Percentiles rank a stretch among this genome's conserved stretches.
Evolutionary conservation across 1,139 yeast genomes (phyloP).

Genomic region (Oligophagozyma castellii): DNA sequence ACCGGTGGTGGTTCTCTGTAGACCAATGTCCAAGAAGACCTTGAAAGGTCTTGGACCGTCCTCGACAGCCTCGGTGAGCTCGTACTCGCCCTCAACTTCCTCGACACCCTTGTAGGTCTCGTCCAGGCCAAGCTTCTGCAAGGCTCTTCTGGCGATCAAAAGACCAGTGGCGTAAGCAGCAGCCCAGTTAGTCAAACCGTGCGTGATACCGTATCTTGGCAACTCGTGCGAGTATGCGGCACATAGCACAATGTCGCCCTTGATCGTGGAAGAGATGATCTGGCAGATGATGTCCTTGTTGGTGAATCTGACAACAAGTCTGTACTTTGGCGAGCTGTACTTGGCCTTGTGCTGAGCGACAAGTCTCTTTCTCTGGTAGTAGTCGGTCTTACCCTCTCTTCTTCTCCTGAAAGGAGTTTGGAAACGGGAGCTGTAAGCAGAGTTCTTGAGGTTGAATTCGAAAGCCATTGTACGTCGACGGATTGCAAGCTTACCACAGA

Average conservation of each 20-base stretch:
- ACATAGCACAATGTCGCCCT: conserved; percentile 91
- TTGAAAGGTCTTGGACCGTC: conserved; percentile 99
- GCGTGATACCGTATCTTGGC: conserved; percentile 94
- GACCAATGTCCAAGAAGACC: conserved; percentile 98
- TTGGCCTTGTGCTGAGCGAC: conserved; percentile 99
- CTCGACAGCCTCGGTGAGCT: conserved; percentile 97
- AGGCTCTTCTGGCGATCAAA: conserved; percentile 97
- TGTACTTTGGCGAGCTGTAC: conserved; percentile 99
- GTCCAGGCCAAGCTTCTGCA: conserved; percentile 95
- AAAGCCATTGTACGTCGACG: conserved; percentile 44
- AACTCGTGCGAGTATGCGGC: conserved; percentile 99
- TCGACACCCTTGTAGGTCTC: conserved; percentile 98
- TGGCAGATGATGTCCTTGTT: conserved; percentile 99
- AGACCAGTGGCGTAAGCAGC: conserved; percentile 99
- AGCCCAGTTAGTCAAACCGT: conserved; percentile 99
- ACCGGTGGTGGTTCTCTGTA: conserved; percentile 99
- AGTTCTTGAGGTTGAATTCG: conserved; percentile 55
- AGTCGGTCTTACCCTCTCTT: conserved; percentile 99
- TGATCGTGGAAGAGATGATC: conserved; percentile 89
- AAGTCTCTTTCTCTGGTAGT: conserved; percentile 99
- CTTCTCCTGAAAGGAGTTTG: conserved; percentile 99
- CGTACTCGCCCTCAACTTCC: conserved; percentile 98
- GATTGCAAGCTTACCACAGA: no score
- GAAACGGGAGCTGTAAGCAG: conserved; percentile 98
- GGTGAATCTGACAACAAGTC: conserved; percentile 99